Base-by-base conservation (phyloP, 2,329 filamentous ascomycete genomes). In the Hypocrella siamensis region DNA sequence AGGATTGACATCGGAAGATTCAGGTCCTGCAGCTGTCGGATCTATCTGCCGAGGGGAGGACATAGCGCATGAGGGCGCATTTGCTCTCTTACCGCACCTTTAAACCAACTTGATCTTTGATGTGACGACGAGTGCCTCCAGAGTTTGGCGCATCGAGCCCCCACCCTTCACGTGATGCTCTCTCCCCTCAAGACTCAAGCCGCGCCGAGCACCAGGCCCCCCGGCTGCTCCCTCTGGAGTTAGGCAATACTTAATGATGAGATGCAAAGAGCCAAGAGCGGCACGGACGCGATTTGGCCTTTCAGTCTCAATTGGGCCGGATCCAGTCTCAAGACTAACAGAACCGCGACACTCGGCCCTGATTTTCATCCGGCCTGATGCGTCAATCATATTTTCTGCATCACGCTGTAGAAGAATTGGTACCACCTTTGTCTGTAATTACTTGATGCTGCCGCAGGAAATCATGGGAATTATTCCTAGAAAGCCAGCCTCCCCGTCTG, bases 1-100 rank as follows among this genome's bases (percentile, higher is more conserved):
- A 40, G 26, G 21, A 45, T 39, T 10, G 30, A 3, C 42, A 45
- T 45, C 31, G 21, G 21, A 24, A 24, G 17, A 30, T 12, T 15
- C 14, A 21, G 12, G 9, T 3, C 15, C n/a, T 11, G 3, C 6
- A 15, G 17, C 6, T 24, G 3, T 24, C 21, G 3, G 12, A 4
- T 24, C 21, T 24, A 24, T 24, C 21, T 24, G 3, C 21, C 21
- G 3, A 3, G 21, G 3, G 21, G 21, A 24, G 9, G 21, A 24
- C 21, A 9, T 24, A 12, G 21, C 21, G 21, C n/a, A 24, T 3
- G 21, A 24, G 21, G n/a, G 21, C 21, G 21, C 21, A 24, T 24
- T 24, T 4, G 21, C 21, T 24, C 12, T 12, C 9, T n/a, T n/a
- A n/a, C n/a, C 21, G 7, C 12, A 22, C 21, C 21, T 24, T 24